Conservation (phyloP, 2,329 filamentous ascomycete species). For the Pseudocercospora musae region DNA sequence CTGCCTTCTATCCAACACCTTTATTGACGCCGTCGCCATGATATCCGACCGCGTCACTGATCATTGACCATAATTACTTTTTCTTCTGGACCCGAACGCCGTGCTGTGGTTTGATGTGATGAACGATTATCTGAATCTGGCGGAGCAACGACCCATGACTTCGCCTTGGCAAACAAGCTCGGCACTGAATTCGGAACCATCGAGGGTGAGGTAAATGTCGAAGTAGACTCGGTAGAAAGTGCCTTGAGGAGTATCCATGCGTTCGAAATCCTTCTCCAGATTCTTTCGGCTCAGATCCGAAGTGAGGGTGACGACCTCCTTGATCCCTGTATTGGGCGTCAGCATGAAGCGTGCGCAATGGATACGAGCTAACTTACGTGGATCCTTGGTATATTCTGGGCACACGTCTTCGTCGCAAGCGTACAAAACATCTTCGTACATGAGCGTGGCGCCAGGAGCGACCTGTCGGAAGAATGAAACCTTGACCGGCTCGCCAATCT, state of each 20-base stretch:
- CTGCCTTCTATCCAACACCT: slow-evolving; percentile 5
- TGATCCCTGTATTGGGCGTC: slow-evolving; percentile 68
- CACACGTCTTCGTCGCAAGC: slow-evolving; percentile 97
- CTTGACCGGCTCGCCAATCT: slow-evolving; percentile 98
- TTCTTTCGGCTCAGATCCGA: slow-evolving; percentile 97
- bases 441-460: slow-evolving; percentile 90
- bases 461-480: slow-evolving; percentile 98
- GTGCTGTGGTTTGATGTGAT: slow-evolving; percentile 6
- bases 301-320: slow-evolving; percentile 96
- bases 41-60: slow-evolving; percentile 1
- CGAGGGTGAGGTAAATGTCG: slow-evolving; percentile 80
- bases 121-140: slow-evolving; percentile 65
- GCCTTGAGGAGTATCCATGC: slow-evolving; percentile 97
- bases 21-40: neutral
- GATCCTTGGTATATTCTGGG: slow-evolving; percentile 98
- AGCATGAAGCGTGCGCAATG: slow-evolving; percentile 21
- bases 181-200: slow-evolving; percentile 96
- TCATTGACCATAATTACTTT: slow-evolving; percentile 3
- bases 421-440: slow-evolving; percentile 98
- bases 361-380: slow-evolving; percentile 65
- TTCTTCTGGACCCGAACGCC: slow-evolving; percentile 13
- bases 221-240: slow-evolving; percentile 81
- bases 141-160: slow-evolving; percentile 95
- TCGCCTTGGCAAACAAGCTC: slow-evolving; percentile 99
- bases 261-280: slow-evolving; percentile 97